Base-by-base conservation (phyloP, 164 flowering plant species). In the Liquidambar formosana region DNA sequence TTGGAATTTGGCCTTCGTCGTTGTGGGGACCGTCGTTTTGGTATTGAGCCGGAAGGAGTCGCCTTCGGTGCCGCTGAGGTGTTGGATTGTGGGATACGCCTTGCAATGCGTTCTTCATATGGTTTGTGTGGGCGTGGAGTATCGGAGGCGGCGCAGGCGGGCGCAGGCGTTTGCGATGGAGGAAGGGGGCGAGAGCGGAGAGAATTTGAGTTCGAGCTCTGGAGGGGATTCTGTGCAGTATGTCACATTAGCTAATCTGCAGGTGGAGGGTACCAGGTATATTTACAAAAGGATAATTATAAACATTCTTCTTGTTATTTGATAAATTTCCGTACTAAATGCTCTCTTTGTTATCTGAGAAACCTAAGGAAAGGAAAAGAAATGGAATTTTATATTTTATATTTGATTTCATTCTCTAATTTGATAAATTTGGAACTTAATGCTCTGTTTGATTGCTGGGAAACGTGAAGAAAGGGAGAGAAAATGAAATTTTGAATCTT, bases 21-120 rank as follows among this genome's bases (percentile, higher is more conserved):
- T 71, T 10, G 82, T 78, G 12, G 79, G 82, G 13, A 11, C 64
- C 13, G 74, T 27, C 12, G 77, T 84, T 18, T 47, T 86, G 65
- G 25, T 77, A 54, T 60, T 79, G 65, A 82, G 86, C 71, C 13
- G 75, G 46, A 63, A 70, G 6, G 90, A 84, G 70, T 13, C 58
- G 8, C 81, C 86, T 38, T 23, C 66, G 25, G 70, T 79, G 82
- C 88, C 88, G 19, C 57, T 86, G 41, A 68, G 88, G 79, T n/a
- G 75, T n/a, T 86, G 90, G 88, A 73, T 86, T 64, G 57, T 76
- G n/a, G 86, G 88, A 44, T 86, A 86, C 51, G 81, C 78, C 8
- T 18, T 81, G 66, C 87, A 84, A 56, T 86, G 88, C 54, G 18
- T 78, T 21, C 48, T 86, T 33, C 86, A 83, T 43, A 77, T 84